Evolutionary conservation across 345 rosid species (phyloP), one percentile per base, ranked within the genome.

Genomic region (Limnanthes douglasii): DNA sequence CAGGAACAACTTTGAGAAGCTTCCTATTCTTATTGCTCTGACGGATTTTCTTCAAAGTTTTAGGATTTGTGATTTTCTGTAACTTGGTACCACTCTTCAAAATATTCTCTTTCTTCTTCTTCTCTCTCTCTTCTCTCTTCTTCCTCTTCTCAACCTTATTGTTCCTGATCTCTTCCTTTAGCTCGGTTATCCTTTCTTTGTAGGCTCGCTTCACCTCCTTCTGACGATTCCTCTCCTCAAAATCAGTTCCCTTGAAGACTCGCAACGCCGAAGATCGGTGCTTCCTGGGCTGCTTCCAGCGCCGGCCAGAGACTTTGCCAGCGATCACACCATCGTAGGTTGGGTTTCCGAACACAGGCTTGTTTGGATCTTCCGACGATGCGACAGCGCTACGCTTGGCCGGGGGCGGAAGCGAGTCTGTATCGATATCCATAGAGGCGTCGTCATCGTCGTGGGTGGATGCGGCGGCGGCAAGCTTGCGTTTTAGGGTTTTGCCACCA

Each of bases 261-360:
- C 51, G 58, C 61, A 47, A 43, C 41, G 86, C 93, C 19, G 97
- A 88, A 15, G 95, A 60, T 19, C 93, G 58, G 3, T 73, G 81
- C 45, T 54, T 50, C 33, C 86, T 46, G 41, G 59, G 63, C 70
- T 67, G 69, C 61, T 88, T 88, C 97, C 95, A 88, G 10, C 59
- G 58, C 59, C 93, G 56, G 1, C 95, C 95, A 0, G 95, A 88
- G 2, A 70, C 97, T 62, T 39, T 82, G 29, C 95, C 97, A 19
- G 86, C 84, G 23, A 88, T 83, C 38, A 88, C 97, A 12, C 97
- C 97, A 60, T 83, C 94, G 72, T 83, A 83, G 0, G 77, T 73
- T 2, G 93, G 85, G 24, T 10, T 53, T 10, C 70, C 95, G 15
- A 67, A 47, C 5, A 47, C 22, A 5, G 97, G 94, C 40, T 65